Evolutionary conservation across 2,329 filamentous ascomycete species (phyloP), one percentile per base, ranked within the genome.

Genomic region (Periconia digitata): DNA sequence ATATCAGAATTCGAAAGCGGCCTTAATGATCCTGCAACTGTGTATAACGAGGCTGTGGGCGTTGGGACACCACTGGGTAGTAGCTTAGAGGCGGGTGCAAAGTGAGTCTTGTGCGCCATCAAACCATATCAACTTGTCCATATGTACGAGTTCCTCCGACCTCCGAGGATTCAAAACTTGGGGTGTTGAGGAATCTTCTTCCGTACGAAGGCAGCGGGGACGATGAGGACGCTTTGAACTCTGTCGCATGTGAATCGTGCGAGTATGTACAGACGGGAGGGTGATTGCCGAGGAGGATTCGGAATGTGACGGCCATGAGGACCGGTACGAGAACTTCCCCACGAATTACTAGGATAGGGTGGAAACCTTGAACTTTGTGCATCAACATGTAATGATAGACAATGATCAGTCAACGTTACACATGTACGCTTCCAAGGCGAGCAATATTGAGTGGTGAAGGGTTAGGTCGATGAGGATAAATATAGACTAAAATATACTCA

Each of bases 401-500:
- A 27, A 15, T 32, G n/a, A 5, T 32, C n/a, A 12, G 27, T 32
- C n/a, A 13, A 27, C 13, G 24, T 27, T 27, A 27, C 24, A 7
- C 13, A 13, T 27, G 24, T 13, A 27, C 12, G 27, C n/a, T n/a
- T n/a, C n/a, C n/a, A 5, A 32, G 3, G 3, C 5, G n/a, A 32
- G 12, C 27, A 12, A 32, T 32, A 15, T 32, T 32, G 24, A 7
- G 24, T 27, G 13, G 24, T 27, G 13, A 27, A 6, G 7, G 6
- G 24, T 6, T 27, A 6, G 24, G 13, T 27, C 58, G 57, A 56
- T 43, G 51, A 22, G n/a, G 47, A 60, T 60, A 66, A 60, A 63
- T 56, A 59, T 66, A 66, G 62, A 27, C 40, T 59, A 56, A 60
- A 62, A 62, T 59, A 60, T 66, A 59, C 60, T 56, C 48, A 21